These are phyloP conservation scores for Ceratocystis cubensis DNA, from an alignment of 2,329 filamentous ascomycete species.

Conservation along the genomic window DNA sequence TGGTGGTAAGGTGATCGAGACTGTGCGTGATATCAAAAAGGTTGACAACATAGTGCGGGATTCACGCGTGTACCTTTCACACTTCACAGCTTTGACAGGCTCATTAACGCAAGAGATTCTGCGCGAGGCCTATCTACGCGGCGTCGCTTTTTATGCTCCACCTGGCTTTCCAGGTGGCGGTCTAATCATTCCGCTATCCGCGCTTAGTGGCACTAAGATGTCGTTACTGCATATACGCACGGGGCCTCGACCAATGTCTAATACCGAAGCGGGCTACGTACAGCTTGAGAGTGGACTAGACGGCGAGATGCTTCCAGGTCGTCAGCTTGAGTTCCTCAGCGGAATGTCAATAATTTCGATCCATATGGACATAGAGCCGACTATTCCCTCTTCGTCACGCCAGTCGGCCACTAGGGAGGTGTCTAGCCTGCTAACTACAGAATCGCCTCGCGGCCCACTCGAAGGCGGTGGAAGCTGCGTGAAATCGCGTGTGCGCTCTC, in stretches of 20 bases:
- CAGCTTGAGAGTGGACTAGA: conserved; percentile 2
- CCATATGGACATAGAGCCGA: conserved; percentile 14
- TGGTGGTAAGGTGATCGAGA: neutral
- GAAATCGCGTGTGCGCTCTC: neutral
- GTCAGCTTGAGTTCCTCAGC: neutral
- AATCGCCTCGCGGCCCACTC: neutral
- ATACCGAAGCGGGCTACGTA: neutral
- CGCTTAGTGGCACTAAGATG: conserved; percentile 12
- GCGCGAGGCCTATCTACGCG: conserved; percentile 14
- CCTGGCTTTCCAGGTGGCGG: conserved; percentile 12
- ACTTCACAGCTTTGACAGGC: conserved; percentile 9
- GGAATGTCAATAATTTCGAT: conserved; percentile 7
- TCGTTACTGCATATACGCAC: conserved; percentile 10
- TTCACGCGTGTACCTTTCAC: conserved; percentile 16
- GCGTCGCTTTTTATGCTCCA: conserved; percentile 12
- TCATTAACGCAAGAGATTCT: conserved; percentile 1
- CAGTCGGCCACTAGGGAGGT: neutral
- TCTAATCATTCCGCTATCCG: conserved; percentile 15
- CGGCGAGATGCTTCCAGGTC: neutral
- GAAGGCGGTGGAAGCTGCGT: neutral
- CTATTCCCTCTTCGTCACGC: neutral
- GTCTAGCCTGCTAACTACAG: neutral
- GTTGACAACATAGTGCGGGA: neutral
- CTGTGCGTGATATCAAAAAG: neutral
- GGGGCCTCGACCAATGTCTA: neutral